phyloP scores from a whole-genome alignment of 192 early-diverging fungal genomes.

The Linnemannia zychae region DNA sequence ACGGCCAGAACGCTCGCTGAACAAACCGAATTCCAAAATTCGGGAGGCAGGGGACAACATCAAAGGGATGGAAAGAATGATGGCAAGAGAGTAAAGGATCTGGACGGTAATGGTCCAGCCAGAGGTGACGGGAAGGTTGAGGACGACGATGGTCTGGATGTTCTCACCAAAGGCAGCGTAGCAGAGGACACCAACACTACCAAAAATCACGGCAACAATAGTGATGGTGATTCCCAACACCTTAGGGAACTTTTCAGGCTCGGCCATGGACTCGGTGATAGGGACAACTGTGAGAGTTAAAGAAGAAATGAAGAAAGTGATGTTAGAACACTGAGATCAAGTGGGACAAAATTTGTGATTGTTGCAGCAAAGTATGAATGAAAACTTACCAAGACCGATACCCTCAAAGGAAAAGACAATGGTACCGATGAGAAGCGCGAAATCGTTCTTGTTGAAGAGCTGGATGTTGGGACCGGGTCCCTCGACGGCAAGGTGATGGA shows the following conservation, averaged over 20 bases:
- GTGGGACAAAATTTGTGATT: not conserved
- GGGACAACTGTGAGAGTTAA: slow-evolving; percentile 68
- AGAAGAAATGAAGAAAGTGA: not conserved
- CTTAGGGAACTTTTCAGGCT: slow-evolving; percentile 80
- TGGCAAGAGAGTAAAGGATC: slow-evolving; percentile 87
- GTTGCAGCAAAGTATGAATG: not conserved
- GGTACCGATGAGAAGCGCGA: slow-evolving; percentile 92
- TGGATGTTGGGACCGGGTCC: slow-evolving; percentile 70
- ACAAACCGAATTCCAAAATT: slow-evolving; percentile 83
- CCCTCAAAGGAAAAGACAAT: slow-evolving; percentile 96
- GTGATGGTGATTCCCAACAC: slow-evolving; percentile 80
- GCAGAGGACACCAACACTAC: slow-evolving; percentile 78
- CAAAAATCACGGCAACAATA: slow-evolving; percentile 77
- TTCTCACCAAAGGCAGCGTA: slow-evolving; percentile 87
- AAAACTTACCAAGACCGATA: slow-evolving; percentile 74
- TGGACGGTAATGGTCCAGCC: slow-evolving; percentile 75
- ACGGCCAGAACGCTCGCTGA: slow-evolving; percentile 72
- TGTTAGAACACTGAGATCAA: not conserved
- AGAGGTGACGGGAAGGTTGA: slow-evolving; percentile 80
- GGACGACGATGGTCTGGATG: slow-evolving; percentile 86
- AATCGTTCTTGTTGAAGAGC: slow-evolving; percentile 80
- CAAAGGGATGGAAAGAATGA: slow-evolving; percentile 89
- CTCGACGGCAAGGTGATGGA: slow-evolving; percentile 74
- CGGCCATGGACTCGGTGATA: slow-evolving; percentile 85
- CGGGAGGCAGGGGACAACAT: slow-evolving; percentile 89